Evolutionary conservation across 2,329 filamentous ascomycete species (phyloP).

Genomic region (Pseudopyrenochaeta lycopersici): DNA sequence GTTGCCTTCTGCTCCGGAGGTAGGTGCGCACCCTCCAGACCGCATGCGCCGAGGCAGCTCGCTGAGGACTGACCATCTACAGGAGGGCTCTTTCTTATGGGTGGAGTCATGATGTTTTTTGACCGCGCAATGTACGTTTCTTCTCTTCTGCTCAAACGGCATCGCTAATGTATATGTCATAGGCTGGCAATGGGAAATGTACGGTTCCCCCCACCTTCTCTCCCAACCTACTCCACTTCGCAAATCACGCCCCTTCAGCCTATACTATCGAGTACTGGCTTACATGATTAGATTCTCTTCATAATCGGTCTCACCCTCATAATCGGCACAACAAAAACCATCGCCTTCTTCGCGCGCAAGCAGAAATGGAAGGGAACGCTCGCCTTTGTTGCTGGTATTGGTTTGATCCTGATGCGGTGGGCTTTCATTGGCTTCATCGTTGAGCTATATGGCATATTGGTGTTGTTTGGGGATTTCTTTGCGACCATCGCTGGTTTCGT

Average conservation of each 20-base stretch:
- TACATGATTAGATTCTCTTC: slow-evolving; percentile 82
- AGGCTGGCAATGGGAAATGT: slow-evolving; percentile 98
- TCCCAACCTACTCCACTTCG: neutral
- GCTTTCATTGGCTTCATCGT: slow-evolving; percentile 89
- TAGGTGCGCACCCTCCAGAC: slow-evolving; percentile 63
- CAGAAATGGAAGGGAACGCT: slow-evolving; percentile 93
- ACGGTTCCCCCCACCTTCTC: slow-evolving; percentile 37
- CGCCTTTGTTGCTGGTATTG: slow-evolving; percentile 84
- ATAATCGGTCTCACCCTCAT: slow-evolving; percentile 95
- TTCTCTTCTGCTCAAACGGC: neutral
- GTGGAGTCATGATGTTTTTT: slow-evolving; percentile 96
- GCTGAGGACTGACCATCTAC: slow-evolving; percentile 18
- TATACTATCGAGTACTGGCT: slow-evolving; percentile 1
- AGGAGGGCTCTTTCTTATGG: slow-evolving; percentile 95
- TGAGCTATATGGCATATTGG: slow-evolving; percentile 90
- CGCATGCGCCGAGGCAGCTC: slow-evolving; percentile 24
- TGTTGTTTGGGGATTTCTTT: slow-evolving; percentile 95
- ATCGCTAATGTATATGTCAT: slow-evolving; percentile 13
- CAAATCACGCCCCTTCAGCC: neutral
- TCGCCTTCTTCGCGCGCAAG: slow-evolving; percentile 91
- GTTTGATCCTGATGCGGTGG: slow-evolving; percentile 89
- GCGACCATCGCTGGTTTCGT: slow-evolving; percentile 91
- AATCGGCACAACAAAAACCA: slow-evolving; percentile 89
- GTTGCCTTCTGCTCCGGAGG: slow-evolving; percentile 97
- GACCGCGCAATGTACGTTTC: slow-evolving; percentile 85